Percentiles rank a stretch among this genome's conserved stretches.
phyloP scores from a whole-genome alignment of 345 rosid species.

The Eucalyptus regnans region DNA sequence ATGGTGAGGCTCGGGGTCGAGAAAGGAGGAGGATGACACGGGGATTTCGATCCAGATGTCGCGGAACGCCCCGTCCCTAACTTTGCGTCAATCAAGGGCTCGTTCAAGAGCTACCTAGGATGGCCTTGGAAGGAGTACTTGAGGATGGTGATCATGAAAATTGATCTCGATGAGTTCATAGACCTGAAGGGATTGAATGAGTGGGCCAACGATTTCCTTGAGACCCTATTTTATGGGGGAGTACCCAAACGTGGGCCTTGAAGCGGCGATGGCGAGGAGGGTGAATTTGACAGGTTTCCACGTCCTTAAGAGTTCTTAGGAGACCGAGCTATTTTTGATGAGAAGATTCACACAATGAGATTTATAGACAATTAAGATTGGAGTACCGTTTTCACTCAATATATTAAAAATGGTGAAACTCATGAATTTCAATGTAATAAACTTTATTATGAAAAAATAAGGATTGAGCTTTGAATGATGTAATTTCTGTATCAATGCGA shows the following conservation, averaged over 20 bases:
- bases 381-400: conserved; percentile 31
- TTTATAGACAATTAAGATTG: conserved; percentile 42
- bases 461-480: too few relatives aligned
- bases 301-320: conserved; percentile 11
- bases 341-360: conserved; percentile 45
- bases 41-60: conserved; percentile 43
- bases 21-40: conserved; percentile 32
- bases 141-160: conserved; percentile 18
- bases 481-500: too few relatives aligned
- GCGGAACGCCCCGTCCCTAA: conserved; percentile 23
- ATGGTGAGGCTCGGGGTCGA: conserved; percentile 55
- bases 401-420: neutral
- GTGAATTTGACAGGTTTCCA: conserved; percentile 72
- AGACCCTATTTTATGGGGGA: conserved; percentile 47
- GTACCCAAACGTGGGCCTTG: conserved; percentile 43
- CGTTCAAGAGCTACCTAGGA: conserved; percentile 26
- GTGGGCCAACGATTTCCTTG: conserved; percentile 39
- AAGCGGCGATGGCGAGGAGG: conserved; percentile 17
- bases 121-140: conserved; percentile 13
- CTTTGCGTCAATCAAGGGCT: conserved; percentile 10
- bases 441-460: too few relatives aligned
- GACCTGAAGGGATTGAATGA: conserved; percentile 54
- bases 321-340: conserved; percentile 32
- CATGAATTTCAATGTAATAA: neutral
- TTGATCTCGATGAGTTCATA: conserved; percentile 38